Evolutionary conservation across 2,329 filamentous ascomycete species (phyloP).

Genomic region (Calonectria hongkongensis): DNA sequence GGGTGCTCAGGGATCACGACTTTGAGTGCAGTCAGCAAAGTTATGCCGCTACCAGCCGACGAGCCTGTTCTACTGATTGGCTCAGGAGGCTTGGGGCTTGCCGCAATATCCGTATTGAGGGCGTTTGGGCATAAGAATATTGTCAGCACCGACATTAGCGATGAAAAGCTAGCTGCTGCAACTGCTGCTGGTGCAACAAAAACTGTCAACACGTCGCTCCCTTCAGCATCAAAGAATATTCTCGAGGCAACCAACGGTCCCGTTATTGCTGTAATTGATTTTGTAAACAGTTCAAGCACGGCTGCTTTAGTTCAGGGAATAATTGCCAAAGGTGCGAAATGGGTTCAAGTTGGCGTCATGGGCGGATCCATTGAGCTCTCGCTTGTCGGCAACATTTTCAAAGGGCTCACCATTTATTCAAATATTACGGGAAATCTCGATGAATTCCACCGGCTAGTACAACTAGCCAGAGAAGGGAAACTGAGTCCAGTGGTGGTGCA

Average conservation of each 20-base stretch:
- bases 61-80: conserved; percentile 38
- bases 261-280: conserved; percentile 40
- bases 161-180: conserved; percentile 30
- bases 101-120: conserved; percentile 36
- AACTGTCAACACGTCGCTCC: conserved; percentile 33
- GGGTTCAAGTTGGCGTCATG: conserved; percentile 43
- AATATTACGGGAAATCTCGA: conserved; percentile 41
- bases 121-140: conserved; percentile 33
- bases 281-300: conserved; percentile 37
- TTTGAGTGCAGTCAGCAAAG: conserved; percentile 36
- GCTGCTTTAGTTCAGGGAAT: conserved; percentile 28
- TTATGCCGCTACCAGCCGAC: conserved; percentile 30
- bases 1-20: conserved; percentile 41
- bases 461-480: conserved; percentile 36
- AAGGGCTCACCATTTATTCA: conserved; percentile 39
- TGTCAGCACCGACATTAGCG: conserved; percentile 32
- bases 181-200: conserved; percentile 35
- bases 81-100: conserved; percentile 34
- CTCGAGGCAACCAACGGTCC: conserved; percentile 33
- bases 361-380: conserved; percentile 42
- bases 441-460: conserved; percentile 25
- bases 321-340: conserved; percentile 37
- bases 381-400: conserved; percentile 40
- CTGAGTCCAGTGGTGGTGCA: conserved; percentile 29
- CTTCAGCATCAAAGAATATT: conserved; percentile 22